Conservation (phyloP, 805 yeast species). For the Candida dajiaensis region DNA sequence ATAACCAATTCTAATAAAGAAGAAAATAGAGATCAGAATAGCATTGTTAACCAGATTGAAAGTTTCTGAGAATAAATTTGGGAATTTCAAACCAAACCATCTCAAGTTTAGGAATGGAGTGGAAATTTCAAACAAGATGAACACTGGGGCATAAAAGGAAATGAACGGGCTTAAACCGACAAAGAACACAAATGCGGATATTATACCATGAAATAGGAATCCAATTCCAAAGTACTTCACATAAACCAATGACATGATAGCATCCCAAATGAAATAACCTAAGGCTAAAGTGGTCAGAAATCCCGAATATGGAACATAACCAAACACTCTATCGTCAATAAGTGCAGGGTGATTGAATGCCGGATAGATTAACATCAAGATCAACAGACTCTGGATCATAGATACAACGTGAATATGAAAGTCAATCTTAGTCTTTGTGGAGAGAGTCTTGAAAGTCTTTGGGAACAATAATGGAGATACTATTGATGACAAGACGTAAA, state of each 20-base stretch:
- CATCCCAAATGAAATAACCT: conserved; percentile 88
- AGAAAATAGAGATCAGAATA: conserved; percentile 55
- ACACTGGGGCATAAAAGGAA: conserved; percentile 66
- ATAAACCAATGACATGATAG: conserved; percentile 51
- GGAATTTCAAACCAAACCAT: conserved; percentile 75
- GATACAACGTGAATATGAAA: conserved; percentile 87
- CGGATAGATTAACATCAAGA: conserved; percentile 53
- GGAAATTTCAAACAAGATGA: conserved; percentile 72
- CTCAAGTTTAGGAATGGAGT: conserved; percentile 84
- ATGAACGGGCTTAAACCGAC: conserved; percentile 60
- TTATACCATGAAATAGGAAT: conserved; percentile 70
- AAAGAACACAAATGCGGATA: conserved; percentile 65
- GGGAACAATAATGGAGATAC: conserved; percentile 21
- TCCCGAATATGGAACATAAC: conserved; percentile 65
- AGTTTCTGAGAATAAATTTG: conserved; percentile 49
- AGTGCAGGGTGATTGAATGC: conserved; percentile 51
- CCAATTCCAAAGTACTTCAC: conserved; percentile 61
- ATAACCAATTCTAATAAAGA: conserved; percentile 65
- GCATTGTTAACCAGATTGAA: conserved; percentile 59
- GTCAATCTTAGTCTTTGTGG: conserved; percentile 49
- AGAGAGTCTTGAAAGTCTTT: conserved; percentile 16
- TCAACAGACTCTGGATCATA: conserved; percentile 69
- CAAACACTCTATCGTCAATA: conserved; percentile 36
- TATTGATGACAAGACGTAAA: conserved; percentile 20
- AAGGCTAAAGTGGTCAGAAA: conserved; percentile 56